phyloP scores from a whole-genome alignment of 345 rosid genomes.

The Citrus reticulata region DNA sequence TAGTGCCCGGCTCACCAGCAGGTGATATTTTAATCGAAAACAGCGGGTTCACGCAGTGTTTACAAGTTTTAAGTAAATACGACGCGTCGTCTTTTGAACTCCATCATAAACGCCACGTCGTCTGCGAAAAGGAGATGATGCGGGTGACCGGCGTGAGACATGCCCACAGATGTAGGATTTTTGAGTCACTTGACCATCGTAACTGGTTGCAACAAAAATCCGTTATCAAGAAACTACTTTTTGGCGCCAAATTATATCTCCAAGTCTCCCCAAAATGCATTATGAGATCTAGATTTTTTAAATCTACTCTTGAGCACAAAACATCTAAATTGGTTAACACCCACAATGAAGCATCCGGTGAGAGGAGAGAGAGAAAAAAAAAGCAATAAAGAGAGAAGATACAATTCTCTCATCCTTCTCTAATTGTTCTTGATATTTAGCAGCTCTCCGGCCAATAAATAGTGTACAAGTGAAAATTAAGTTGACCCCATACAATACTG shows the following conservation, averaged over 20 bases:
- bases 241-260: neutral
- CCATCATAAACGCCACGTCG: too few relatives aligned
- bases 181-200: neutral
- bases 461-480: neutral
- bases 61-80: neutral
- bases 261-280: too few relatives aligned
- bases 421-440: too few relatives aligned
- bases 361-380: too few relatives aligned
- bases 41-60: neutral
- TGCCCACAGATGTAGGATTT: too few relatives aligned
- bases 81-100: too few relatives aligned
- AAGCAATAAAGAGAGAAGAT: too few relatives aligned
- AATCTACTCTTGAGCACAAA: too few relatives aligned
- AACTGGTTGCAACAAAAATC: neutral
- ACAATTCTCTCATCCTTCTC: too few relatives aligned
- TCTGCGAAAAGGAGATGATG: neutral
- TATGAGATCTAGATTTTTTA: too few relatives aligned
- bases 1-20: neutral
- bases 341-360: too few relatives aligned
- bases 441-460: neutral
- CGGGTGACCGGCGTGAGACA: neutral
- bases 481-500: neutral
- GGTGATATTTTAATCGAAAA: neutral
- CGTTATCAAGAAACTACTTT: neutral
- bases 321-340: neutral